Base-by-base conservation (phyloP, 1,284 basidiomycete species). In the Pseudozyma thailandica region DNA sequence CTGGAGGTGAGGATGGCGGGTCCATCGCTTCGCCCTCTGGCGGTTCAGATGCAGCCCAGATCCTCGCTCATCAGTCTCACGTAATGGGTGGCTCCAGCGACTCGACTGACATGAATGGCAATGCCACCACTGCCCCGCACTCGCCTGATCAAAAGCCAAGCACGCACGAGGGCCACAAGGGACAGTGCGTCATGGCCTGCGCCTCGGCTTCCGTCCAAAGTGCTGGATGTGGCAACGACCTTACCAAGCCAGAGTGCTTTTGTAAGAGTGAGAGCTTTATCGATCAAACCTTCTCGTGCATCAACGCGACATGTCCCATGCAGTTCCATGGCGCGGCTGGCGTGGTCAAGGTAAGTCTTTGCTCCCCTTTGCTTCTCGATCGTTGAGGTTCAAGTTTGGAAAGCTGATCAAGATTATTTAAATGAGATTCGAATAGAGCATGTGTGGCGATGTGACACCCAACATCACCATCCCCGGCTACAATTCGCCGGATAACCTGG, bases 321-420 rank as follows among this genome's bases (percentile, higher is more conserved):
- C 68, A 71, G 33, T 71, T 56, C 43, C 57, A 71, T 31, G 68
- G 68, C 13, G 68, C 68, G n/a, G 68, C 68, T n/a, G 68, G 68
- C 12, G 68, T 71, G 26, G 33, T 71, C 46, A 64, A 26, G 15
- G 43, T 46, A 38, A 37, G 50, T 52, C 18, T 21, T 30, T 25
- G 4, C 21, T n/a, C 23, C 7, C 9, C 2, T 30, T 23, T 18
- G 33, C 47, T 6, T 26, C 27, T 27, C 15, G 4, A n/a, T 20
- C 21, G 21, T 46, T 6, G 7, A 4, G 4, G 10, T 16, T 45
- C 6, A 28, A 10, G 26, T 28, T 6, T 5, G 18, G 6, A 8
- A 46, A 20, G 18, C 13, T 27, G 13, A n/a, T 33, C 31, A 33
- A 38, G 4, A 7, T 18, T 38, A 2, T 18, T 38, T 38, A 9